Conservation (phyloP, 345 rosid species). For the Capsella bursapastoris region DNA sequence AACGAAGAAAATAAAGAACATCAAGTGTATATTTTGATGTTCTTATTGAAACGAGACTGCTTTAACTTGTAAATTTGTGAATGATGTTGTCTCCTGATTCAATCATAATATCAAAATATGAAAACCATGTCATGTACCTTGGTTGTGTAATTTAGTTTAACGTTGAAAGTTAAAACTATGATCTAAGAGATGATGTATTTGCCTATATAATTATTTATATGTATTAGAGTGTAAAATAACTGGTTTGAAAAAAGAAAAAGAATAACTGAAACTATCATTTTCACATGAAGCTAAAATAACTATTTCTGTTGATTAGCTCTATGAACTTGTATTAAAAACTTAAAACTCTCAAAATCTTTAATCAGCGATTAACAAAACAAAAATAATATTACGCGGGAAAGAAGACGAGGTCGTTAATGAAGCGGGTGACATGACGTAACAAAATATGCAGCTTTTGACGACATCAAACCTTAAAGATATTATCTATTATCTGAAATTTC, state of each 20-base stretch:
- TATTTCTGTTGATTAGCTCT: neutral
- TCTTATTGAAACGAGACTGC: neutral
- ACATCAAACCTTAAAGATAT: constrained; percentile 4
- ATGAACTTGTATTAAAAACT: neutral
- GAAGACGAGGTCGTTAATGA: constrained; percentile 12
- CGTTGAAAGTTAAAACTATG: neutral
- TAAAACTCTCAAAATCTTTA: neutral
- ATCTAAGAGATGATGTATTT: constrained; percentile 23
- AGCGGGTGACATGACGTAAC: constrained; percentile 14
- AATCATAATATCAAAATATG: neutral
- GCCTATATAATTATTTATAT: neutral
- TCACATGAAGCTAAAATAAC: neutral
- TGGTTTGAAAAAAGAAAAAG: too few relatives aligned
- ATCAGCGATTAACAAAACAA: neutral
- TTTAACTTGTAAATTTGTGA: neutral
- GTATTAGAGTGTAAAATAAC: neutral
- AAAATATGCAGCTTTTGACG: neutral
- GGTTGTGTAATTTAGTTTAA: neutral
- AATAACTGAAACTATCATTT: constrained; percentile 13
- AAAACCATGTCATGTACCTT: neutral
- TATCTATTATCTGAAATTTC: constrained; percentile 30
- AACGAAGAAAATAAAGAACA: too few relatives aligned
- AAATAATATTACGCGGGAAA: constrained; percentile 7
- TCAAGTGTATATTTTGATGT: too few relatives aligned
- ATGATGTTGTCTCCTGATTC: neutral